These are phyloP conservation scores for Thecaphora frezii DNA, from an alignment of 1,284 basidiomycete genomes.

Conservation along the genomic window DNA sequence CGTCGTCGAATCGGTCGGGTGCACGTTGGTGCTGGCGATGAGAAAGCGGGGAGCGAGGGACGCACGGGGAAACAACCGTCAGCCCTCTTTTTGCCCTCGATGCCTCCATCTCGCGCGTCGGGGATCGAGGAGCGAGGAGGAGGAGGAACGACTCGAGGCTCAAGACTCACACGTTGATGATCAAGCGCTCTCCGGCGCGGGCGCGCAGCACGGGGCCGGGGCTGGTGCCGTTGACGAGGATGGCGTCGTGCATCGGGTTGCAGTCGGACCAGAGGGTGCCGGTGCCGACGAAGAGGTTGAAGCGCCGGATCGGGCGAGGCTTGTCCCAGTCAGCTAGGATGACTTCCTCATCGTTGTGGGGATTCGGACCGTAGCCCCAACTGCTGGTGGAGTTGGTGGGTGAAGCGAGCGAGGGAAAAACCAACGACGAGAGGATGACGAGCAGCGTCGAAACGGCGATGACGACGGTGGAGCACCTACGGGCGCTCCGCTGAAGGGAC, in stretches of 20 bases:
- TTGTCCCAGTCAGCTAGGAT: background rate
- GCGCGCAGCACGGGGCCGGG: conserved; percentile 47
- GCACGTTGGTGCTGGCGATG: conserved; percentile 16
- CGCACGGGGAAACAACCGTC: background rate
- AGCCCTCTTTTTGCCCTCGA: background rate
- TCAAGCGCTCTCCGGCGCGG: conserved; percentile 31
- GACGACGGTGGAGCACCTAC: no score
- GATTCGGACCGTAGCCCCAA: no score
- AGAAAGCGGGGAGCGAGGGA: conserved; percentile 10
- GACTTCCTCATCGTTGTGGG: no score
- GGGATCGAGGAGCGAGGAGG: background rate
- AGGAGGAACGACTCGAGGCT: no score
- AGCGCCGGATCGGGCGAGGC: background rate
- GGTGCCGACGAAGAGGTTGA: background rate
- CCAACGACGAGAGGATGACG: no score
- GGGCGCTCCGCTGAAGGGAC: no score
- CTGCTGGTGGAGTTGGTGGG: no score
- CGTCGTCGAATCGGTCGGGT: conserved; percentile 30
- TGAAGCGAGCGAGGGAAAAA: no score
- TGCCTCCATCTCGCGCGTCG: background rate
- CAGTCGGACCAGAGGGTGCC: background rate
- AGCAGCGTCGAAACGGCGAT: no score
- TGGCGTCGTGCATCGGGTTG: background rate
- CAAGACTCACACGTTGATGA: conserved; percentile 20
- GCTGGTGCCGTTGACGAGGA: conserved; percentile 29